These are phyloP conservation scores for Hirschioporus abietinus DNA, from an alignment of 768 basidiomycete species.

Conservation along the genomic window DNA sequence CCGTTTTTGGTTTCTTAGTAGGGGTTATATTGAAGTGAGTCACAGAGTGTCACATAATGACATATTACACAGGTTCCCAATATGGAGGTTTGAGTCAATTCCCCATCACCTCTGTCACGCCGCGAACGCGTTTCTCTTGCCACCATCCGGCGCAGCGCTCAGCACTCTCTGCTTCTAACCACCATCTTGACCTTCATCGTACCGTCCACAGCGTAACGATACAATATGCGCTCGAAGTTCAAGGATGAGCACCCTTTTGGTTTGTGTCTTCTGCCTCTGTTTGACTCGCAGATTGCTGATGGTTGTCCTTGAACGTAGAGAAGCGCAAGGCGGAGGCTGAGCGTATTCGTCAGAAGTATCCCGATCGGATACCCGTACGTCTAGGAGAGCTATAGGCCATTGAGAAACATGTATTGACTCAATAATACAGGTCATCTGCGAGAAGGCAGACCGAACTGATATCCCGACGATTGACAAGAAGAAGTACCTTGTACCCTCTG, in stretches of 20 bases:
- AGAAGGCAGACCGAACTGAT: slow-evolving; percentile 97
- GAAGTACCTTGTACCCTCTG: slow-evolving; percentile 99
- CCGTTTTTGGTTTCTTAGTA: neutral
- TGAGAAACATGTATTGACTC: neutral
- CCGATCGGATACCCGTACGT: slow-evolving; percentile 94
- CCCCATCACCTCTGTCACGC: slow-evolving; percentile 4
- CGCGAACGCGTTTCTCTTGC: slow-evolving; percentile 4
- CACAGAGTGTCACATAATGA: neutral
- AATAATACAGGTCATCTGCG: slow-evolving; percentile 92
- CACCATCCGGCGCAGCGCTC: slow-evolving; percentile 5
- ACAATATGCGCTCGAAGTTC: slow-evolving; percentile 86
- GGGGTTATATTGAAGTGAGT: neutral
- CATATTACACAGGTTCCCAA: neutral
- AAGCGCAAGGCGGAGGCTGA: slow-evolving; percentile 99
- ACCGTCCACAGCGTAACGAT: neutral
- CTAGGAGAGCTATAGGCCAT: neutral
- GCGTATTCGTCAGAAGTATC: slow-evolving; percentile 97
- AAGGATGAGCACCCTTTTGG: slow-evolving; percentile 99
- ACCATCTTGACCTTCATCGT: neutral
- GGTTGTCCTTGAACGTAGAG: slow-evolving; percentile 44
- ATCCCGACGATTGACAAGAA: slow-evolving; percentile 99
- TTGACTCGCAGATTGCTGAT: neutral
- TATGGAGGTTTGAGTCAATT: neutral
- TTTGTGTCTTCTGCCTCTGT: slow-evolving; percentile 34
- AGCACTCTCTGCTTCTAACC: neutral